Conservation (phyloP, 2,329 filamentous ascomycete species). For the Aureobasidium zeae region DNA sequence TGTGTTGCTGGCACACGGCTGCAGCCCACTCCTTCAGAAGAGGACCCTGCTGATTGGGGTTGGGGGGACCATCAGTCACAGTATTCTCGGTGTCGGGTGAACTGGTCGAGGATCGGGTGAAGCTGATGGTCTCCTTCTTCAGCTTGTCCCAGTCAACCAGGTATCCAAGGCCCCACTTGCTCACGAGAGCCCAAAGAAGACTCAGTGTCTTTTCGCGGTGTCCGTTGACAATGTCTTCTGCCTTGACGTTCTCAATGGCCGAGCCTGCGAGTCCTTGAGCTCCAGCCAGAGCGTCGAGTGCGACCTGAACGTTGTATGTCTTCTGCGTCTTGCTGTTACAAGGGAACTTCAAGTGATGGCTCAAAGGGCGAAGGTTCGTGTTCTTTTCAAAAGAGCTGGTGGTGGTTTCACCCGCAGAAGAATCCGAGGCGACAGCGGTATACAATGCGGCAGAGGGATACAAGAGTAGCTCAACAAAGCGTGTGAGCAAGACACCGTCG, state of each 20-base stretch:
- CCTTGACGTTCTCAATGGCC: conserved; percentile 37
- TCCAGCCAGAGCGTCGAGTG: conserved; percentile 41
- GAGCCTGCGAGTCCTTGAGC: conserved; percentile 32
- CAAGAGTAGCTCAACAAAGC: conserved; percentile 50
- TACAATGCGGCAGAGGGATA: conserved; percentile 30
- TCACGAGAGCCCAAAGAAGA: conserved; percentile 51
- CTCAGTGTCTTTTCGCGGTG: conserved; percentile 55
- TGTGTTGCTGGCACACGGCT: conserved; percentile 45
- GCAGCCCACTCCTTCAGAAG: conserved; percentile 50
- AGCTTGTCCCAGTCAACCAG: conserved; percentile 50
- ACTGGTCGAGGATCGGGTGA: neutral
- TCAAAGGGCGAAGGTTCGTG: conserved; percentile 39
- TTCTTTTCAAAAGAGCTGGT: conserved; percentile 26
- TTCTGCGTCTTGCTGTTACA: conserved; percentile 47
- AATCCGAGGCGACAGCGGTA: conserved; percentile 34
- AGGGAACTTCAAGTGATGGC: conserved; percentile 50
- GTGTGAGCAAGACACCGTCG: conserved; percentile 51
- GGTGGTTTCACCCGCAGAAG: conserved; percentile 38
- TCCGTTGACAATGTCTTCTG: conserved; percentile 54
- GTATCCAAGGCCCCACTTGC: conserved; percentile 44
- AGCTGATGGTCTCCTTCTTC: conserved; percentile 34
- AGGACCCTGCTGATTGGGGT: conserved; percentile 19
- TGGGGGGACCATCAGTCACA: neutral
- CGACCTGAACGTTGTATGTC: conserved; percentile 50
- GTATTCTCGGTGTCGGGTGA: conserved; percentile 4